A percentile compares a stretch with the other conserved stretches of the same genome.
phyloP scores from a whole-genome alignment of 23 red algal genomes.

The Cyanidiococcus yangmingshanensis region DNA sequence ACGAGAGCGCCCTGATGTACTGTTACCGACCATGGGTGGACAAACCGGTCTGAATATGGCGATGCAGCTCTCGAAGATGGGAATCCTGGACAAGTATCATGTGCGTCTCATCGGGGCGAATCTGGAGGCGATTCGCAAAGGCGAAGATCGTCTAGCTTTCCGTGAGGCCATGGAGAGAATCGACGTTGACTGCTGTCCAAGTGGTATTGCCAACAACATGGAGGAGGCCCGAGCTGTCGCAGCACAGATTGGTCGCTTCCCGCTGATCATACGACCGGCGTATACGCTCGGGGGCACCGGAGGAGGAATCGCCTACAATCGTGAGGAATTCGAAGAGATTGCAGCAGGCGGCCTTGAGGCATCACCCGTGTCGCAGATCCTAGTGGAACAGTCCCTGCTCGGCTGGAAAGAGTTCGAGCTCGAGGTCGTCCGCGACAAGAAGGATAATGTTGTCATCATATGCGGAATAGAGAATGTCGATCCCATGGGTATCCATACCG shows the following conservation, averaged over 20 bases:
- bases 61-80: conserved; percentile 44
- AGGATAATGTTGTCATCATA: conserved; percentile 95
- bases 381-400: conserved; percentile 85
- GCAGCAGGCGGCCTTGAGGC: conserved; percentile 81
- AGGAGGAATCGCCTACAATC: conserved; percentile 97
- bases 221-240: conserved; percentile 67
- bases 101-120: conserved; percentile 94
- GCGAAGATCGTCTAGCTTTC: conserved; percentile 90
- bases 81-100: conserved; percentile 62
- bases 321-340: conserved; percentile 81
- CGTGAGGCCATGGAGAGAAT: conserved; percentile 93
- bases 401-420: conserved; percentile 99
- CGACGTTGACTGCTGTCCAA: conserved; percentile 65
- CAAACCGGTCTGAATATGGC: conserved; percentile 95
- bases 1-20: conserved; percentile 69
- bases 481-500: conserved; percentile 99
- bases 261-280: conserved; percentile 92
- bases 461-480: conserved; percentile 97
- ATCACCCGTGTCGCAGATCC: conserved; percentile 73
- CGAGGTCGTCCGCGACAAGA: conserved; percentile 93
- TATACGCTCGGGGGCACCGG: conserved; percentile 97
- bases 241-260: conserved; percentile 67
- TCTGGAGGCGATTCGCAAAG: conserved; percentile 90
- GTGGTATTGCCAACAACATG: conserved; percentile 75
- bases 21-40: conserved; percentile 96